Base-by-base conservation (phyloP, 164 flowering plant genomes). In the Warburgia ugandensis region DNA sequence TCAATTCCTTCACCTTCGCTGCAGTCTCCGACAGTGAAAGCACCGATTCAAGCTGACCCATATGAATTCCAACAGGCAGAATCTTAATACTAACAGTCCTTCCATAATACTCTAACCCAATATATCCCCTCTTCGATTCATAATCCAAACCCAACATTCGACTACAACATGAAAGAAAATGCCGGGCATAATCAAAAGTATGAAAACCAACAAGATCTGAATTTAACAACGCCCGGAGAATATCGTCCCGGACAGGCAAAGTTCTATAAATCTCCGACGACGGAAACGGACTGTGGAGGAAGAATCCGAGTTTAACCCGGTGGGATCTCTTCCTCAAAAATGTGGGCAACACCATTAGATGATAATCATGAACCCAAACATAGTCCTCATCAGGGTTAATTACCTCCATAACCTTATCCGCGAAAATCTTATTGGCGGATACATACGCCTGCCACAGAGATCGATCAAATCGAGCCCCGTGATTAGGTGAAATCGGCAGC, bases 101-200 rank as follows among this genome's bases (percentile, higher is more conserved):
- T 4, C 58, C 58, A 32, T 31, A 54, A 23, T 54, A 54, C 40
- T 54, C 58, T 10, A 54, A 40, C 36, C 58, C 59, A 55, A 55
- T 55, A 32, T 55, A 55, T n/a, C 59, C 59, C 14, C 59, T 12
- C 40, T 55, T 55, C 8, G 59, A 55, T 36, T 55, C 51, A 29
- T 55, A 55, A 45, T 45, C 59, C 13, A 55, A 30, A 19, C 59
- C 59, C 41, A 55, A 12, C 59, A 55, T 44, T 12, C 59, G 19
- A 35, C 59, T 55, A 17, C 59, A 54, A 25, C 58, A 54, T 2
- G n/a, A n/a, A n/a, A n/a, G n/a, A n/a, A n/a, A n/a, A n/a, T n/a
- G n/a, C n/a, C n/a, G n/a, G n/a, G n/a, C 58, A 44, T 54, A 54
- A 54, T 54, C 58, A 17, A 54, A 54, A 2, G 58, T 54, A 14